phyloP scores from a whole-genome alignment of 1,284 basidiomycete genomes.

The Quambalaria eucalypti region DNA sequence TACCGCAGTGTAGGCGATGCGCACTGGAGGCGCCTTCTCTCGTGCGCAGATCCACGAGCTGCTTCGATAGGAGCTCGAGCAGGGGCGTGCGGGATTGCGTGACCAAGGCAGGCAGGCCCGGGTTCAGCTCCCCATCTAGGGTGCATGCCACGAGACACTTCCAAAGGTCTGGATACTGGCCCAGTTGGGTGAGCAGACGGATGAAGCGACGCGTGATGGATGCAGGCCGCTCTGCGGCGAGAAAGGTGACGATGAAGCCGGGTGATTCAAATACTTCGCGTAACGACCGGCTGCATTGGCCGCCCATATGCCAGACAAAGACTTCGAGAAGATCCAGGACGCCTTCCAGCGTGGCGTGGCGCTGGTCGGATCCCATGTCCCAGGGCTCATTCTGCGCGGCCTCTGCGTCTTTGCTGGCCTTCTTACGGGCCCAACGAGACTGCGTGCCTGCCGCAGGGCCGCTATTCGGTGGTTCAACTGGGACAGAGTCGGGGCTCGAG shows the following conservation, averaged over 20 bases:
- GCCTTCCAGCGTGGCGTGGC: background rate
- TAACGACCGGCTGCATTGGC: background rate
- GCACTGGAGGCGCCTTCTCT: background rate
- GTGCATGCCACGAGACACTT: background rate
- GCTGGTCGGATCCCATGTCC: background rate
- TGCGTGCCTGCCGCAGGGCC: background rate
- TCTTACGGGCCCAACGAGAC: background rate
- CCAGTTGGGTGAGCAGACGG: background rate
- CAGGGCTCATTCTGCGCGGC: background rate
- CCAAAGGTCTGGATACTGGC: slow-evolving; percentile 3
- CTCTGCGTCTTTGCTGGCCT: background rate
- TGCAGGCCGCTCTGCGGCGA: background rate
- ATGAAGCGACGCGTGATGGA: background rate
- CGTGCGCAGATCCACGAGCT: slow-evolving; percentile 1
- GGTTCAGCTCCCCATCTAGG: background rate
- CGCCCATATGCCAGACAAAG: background rate
- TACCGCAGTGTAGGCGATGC: slow-evolving; percentile 1
- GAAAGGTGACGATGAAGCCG: slow-evolving; percentile 2
- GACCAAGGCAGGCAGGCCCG: background rate
- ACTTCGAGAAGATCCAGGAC: background rate
- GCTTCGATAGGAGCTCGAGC: background rate
- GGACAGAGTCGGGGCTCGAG: background rate
- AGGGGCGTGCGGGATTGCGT: background rate
- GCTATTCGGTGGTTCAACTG: background rate
- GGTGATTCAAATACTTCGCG: slow-evolving; percentile 2